Evolutionary conservation across 2,329 filamentous ascomycete genomes (phyloP), one percentile per base, ranked within the genome.

Genomic region (Diplodia seriata): DNA sequence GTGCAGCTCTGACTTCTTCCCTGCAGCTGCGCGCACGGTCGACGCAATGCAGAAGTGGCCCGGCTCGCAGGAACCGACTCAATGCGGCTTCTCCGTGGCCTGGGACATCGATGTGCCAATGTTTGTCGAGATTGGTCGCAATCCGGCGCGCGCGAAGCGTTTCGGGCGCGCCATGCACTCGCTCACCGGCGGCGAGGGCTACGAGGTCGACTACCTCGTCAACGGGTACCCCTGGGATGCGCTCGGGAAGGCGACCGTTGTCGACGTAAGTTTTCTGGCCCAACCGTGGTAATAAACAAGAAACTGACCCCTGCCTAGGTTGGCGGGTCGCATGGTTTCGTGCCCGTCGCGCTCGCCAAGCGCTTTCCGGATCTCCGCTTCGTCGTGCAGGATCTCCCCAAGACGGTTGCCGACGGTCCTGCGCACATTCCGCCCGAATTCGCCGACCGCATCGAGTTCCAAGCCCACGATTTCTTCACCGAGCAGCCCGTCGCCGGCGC

Each of bases 401-500:
- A 68, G 50, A 69, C 68, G 3, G 68, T 71, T 23, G 68, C 68
- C 33, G 68, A 69, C 20, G 70, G 65, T 23, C 63, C 66, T 20
- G 57, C 68, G 4, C 65, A 62, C 29, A 51, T 72, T 5, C 70
- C 70, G 1, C 20, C 63, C 3, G 70, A 73, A 23, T 54, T 73
- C 3, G 38, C 43, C 3, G 70, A 69, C 20, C 56, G 71, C 9
- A 59, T 73, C 38, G 15, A 62, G 9, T 73, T 73, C 61, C 68
- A 70, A 51, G 67, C 68, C 20, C 71, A 75, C 36, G 72, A 76
- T 33, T 76, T 78, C 70, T 77, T 76, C 70, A 68, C 71, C 2
- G 65, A 70, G 8, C 71, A 78, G 50, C 73, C 74, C 1, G 69
- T 76, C 26, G 66, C 69, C 11, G 70, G 73, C 61, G 77, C 78